Base-by-base conservation (phyloP, 768 basidiomycete genomes). In the Suillus fuscotomentosus region DNA sequence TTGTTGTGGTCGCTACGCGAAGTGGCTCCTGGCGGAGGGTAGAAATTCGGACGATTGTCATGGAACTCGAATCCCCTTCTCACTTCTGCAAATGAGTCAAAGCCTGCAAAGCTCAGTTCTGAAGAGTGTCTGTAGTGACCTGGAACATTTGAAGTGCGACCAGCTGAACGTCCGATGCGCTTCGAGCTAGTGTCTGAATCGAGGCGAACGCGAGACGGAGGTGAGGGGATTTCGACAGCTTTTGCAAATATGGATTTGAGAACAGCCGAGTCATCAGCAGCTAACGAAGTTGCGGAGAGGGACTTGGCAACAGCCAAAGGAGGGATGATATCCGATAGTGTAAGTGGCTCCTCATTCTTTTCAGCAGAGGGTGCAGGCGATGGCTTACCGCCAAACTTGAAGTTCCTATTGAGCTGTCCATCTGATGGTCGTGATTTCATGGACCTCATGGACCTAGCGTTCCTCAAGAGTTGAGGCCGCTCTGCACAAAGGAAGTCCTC, bases 51-150 rank as follows among this genome's bases (percentile, higher is more conserved):
- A 0, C 89, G 84, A 55, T 83, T 78, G 9, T 83, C 79, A 34
- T 80, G 80, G 72, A 90, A 92, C 71, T 93, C 91, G 66, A 92
- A 94, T 2, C 88, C 90, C 59, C 90, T 83, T 38, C 91, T 79
- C n/a, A 92, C 84, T 70, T 92, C 91, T 22, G 88, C 87, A 67
- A 92, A 94, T 0, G 89, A 88, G 54, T 88, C 86, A 17, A 92
- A 81, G 0, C 91, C 91, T 5, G 77, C 80, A 68, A 94, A 93
- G 72, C 90, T 92, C 60, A 84, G 71, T 3, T 76, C 84, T 0
- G 90, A 91, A 3, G 72, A 66, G 22, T 71, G 71, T 38, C 80
- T 76, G 2, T 77, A 72, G 50, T 81, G 81, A 45, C 70, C 51
- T 24, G 63, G 22, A 60, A 69, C 6, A 4, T 63, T 57, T 22